Evolutionary conservation across 305 asterid species (phyloP), one percentile per base, ranked within the genome.

Genomic region (Fraxinus sp.): DNA sequence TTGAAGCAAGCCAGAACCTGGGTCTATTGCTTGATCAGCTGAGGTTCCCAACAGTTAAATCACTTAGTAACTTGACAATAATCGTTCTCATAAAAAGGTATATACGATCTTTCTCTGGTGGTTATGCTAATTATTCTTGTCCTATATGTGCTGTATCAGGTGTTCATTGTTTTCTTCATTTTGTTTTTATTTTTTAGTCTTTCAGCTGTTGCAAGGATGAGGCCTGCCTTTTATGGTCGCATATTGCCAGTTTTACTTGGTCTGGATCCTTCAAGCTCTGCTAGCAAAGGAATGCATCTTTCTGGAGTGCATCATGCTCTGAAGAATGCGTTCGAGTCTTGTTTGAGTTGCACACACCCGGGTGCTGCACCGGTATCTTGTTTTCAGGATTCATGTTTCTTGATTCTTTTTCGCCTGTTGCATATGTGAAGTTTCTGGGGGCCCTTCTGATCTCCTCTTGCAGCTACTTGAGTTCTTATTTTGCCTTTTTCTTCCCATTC

Each of bases 201-300:
- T 84, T 94, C 98, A 77, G 89, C 93, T 81, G 90, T 96, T 85
- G 99, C 99, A 44, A 93, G 89, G 81, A 96, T 90, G 88, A 96
- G 99, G 85, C 99, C 99, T 66, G 93, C 97, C 77, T 96, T 96
- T 87, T 96, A 94, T 87, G 99, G 99, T 44, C 98, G 99, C 62
- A 92, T 96, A 85, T 88, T 96, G 80, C 98, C 99, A 46, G 99
- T 92, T 85, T 90, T 96, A 87, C 94, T 96, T 87, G 92, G 93
- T 75, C 87, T 94, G 88, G 91, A 89, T 87, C 94, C 94, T 84
- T 89, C 97, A 86, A 86, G 82, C 80, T 87, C 94, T 80, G 88
- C 89, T 78, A 87, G 91, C 84, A 86, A 89, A 86, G 97, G 89
- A 91, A 76, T 88, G 84, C 91, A 89, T 86, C 91, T 90, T 83